Percentiles rank a stretch among this genome's conserved stretches.
Evolutionary conservation across 2,329 filamentous ascomycete genomes (phyloP).

Genomic region (Clonostachys rosea): DNA sequence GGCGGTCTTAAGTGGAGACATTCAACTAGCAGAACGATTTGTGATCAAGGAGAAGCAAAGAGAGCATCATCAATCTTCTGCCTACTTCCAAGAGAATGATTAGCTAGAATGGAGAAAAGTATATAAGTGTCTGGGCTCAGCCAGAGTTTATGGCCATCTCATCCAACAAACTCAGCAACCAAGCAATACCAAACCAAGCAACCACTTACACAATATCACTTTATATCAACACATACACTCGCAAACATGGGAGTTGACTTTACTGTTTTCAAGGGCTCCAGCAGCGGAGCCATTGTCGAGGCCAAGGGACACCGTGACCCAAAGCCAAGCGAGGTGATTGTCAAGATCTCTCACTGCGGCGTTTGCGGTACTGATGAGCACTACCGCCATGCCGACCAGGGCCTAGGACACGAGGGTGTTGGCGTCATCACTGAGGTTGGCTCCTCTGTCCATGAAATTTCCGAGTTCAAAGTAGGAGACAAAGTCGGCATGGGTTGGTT

Average conservation of each 20-base stretch:
- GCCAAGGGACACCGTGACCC: slow-evolving; percentile 2
- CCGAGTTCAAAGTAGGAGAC: slow-evolving; percentile 51
- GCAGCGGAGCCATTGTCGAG: slow-evolving; percentile 6
- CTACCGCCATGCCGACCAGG: slow-evolving; percentile 45
- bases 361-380: slow-evolving; percentile 33
- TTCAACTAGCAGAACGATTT: no score
- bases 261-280: slow-evolving; percentile 8
- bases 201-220: no score
- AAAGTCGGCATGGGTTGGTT: slow-evolving; percentile 51
- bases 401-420: slow-evolving; percentile 61
- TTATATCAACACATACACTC: slow-evolving; percentile 11
- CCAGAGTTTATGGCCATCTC: no score
- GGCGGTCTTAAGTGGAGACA: no score
- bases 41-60: no score
- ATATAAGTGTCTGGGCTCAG: no score
- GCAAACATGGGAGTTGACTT: slow-evolving; percentile 4
- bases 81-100: no score
- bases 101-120: no score
- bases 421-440: slow-evolving; percentile 25
- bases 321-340: slow-evolving; percentile 46
- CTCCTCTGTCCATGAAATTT: neutral
- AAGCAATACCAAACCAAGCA: no score
- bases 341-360: slow-evolving; percentile 59
- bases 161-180: no score
- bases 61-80: no score